A percentile compares a stretch with the other conserved stretches of the same genome.
Conservation (phyloP, 2,329 filamentous ascomycete genomes). For the Pestalotiopsis fici region DNA sequence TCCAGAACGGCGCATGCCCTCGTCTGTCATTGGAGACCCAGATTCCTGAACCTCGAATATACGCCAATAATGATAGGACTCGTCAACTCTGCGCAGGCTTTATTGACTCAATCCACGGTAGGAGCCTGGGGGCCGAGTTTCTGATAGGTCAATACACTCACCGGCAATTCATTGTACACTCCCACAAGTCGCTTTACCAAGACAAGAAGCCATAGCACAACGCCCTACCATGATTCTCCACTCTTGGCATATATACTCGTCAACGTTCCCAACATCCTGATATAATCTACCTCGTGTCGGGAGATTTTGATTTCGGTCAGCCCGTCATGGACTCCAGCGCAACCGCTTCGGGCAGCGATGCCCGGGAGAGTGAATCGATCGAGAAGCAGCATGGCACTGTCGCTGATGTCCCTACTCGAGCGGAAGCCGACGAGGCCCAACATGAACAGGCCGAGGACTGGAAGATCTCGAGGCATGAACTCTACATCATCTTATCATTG, state of each 20-base stretch:
- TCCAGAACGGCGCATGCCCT: background rate
- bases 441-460: conserved; percentile 16
- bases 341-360: background rate
- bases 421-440: conserved; percentile 2
- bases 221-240: too few relatives aligned
- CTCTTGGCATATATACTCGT: too few relatives aligned
- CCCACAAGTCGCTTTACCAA: background rate
- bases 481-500: conserved; percentile 11
- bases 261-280: background rate
- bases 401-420: background rate
- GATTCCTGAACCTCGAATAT: background rate
- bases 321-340: background rate
- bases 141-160: background rate
- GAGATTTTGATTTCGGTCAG: background rate
- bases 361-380: background rate
- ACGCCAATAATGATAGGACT: background rate
- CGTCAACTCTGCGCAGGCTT: background rate
- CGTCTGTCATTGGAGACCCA: background rate
- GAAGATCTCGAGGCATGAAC: conserved; percentile 11
- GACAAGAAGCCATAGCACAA: background rate
- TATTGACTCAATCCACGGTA: background rate
- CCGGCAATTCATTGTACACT: background rate
- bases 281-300: background rate
- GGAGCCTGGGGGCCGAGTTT: background rate
- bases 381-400: background rate